Percentiles rank a stretch among this genome's conserved stretches.
phyloP scores from a whole-genome alignment of 2,329 filamentous ascomycete species.

The Colletotrichum navitas region DNA sequence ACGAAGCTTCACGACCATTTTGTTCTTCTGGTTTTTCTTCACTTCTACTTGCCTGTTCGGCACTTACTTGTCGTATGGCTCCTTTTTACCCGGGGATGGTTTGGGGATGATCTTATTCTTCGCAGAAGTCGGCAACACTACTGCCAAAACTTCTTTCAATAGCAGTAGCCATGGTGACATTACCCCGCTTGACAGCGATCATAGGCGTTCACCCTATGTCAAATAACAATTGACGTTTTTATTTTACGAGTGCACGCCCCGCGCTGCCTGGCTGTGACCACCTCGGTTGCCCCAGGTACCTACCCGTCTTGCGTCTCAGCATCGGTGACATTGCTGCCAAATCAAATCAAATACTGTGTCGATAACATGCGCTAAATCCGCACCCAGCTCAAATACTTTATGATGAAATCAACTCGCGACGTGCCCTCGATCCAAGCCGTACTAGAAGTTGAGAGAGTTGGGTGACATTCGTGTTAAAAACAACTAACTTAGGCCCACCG shows the following conservation, averaged over 20 bases:
- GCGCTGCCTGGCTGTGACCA: background rate
- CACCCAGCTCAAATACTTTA: background rate
- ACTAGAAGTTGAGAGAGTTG: background rate
- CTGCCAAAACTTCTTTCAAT: constrained; percentile 1
- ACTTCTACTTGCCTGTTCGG: background rate
- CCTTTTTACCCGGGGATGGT: constrained; percentile 21
- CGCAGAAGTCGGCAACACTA: constrained; percentile 14
- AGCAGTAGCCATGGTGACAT: background rate
- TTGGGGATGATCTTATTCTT: constrained; percentile 17
- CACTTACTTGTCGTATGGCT: background rate
- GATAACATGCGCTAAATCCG: background rate
- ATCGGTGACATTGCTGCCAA: background rate
- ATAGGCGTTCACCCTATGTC: background rate
- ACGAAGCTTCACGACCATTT: constrained; percentile 26
- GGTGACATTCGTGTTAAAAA: background rate
- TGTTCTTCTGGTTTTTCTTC: background rate
- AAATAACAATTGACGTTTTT: background rate
- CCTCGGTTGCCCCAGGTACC: background rate
- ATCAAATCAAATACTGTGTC: background rate
- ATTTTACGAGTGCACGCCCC: background rate
- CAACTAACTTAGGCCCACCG: constrained; percentile 21
- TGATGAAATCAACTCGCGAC: background rate
- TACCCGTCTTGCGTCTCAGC: background rate
- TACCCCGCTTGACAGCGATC: background rate
- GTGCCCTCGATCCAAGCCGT: background rate